Base-by-base conservation (phyloP, 495 filamentous ascomycete genomes). In the Aspergillus asperescens region DNA sequence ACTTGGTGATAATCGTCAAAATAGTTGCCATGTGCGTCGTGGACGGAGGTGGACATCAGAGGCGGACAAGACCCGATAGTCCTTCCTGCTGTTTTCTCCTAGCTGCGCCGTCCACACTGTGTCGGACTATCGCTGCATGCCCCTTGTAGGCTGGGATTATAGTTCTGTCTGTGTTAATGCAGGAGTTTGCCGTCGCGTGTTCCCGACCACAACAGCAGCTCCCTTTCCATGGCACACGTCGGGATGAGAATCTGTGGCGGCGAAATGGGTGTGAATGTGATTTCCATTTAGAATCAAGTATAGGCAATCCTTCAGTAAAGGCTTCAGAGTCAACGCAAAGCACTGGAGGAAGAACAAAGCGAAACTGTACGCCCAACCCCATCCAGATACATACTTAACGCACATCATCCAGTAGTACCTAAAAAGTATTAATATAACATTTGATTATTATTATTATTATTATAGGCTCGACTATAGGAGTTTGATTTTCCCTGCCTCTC, bases 121-220 rank as follows among this genome's bases (percentile, higher is more conserved):
- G 22, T 40, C 37, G 18, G 37, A n/a, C n/a, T n/a, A n/a, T n/a
- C n/a, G n/a, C n/a, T 15, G 37, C 18, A 1, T 38, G 5, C 37
- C 37, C 37, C 37, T 23, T 40, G 16, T 22, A 8, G 16, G 16
- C 16, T 23, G 16, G 18, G 37, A 20, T 16, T 22, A 20, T 23
- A 22, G 4, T 44, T 25, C 29, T 44, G 23, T 29, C 15, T 13
- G 25, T 29, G 12, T 12, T 25, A 18, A 44, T 44, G 43, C 43
- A 46, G 43, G 43, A 46, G 43, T 4, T 20, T 46, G 10, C 43
- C 43, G 43, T 46, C 43, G 43, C 43, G 43, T 34, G 43, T 46
- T 18, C 28, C 43, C 34, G 43, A 4, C 16, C n/a, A n/a, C n/a
- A n/a, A n/a, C n/a, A n/a, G n/a, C n/a, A n/a, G n/a, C n/a, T 29